Conservation (phyloP, 768 basidiomycete species). For the Phylloporus scabripes region DNA sequence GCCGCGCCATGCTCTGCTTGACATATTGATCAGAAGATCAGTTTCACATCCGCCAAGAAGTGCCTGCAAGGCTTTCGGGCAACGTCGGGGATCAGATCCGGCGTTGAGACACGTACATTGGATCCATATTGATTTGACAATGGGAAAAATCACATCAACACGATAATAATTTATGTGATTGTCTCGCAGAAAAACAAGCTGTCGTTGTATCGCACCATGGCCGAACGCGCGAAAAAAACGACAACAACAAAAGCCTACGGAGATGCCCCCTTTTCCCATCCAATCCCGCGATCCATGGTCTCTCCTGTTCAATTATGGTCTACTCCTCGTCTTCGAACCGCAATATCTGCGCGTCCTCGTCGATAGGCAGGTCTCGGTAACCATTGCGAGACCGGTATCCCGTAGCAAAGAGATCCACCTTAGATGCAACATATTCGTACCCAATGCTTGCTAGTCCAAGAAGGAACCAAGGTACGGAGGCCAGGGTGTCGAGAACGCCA, state of each 20-base stretch:
- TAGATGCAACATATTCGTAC: constrained; percentile 57
- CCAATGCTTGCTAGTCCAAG: constrained; percentile 72
- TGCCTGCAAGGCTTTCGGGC: too few species aligned
- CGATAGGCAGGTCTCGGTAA: constrained; percentile 72
- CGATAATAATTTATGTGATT: not conserved
- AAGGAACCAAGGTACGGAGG: constrained; percentile 87
- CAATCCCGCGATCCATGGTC: not conserved
- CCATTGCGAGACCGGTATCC: constrained; percentile 52
- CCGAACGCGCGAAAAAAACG: not conserved
- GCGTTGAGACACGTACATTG: too few species aligned
- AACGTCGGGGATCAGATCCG: too few species aligned
- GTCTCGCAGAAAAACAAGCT: not conserved
- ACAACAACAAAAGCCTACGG: not conserved
- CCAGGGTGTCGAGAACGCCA: constrained; percentile 61
- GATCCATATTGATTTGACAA: not conserved
- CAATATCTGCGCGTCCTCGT: constrained; percentile 85
- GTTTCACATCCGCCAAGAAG: too few species aligned
- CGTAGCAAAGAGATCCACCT: constrained; percentile 34
- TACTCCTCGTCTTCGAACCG: constrained; percentile 76
- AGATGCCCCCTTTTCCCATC: not conserved
- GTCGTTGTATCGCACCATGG: not conserved
- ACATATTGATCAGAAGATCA: too few species aligned
- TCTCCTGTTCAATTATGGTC: not conserved
- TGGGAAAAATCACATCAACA: not conserved
- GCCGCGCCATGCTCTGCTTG: too few species aligned